These are phyloP conservation scores for Excoecaria agallocha DNA, from an alignment of 345 rosid species.

Conservation along the genomic window DNA sequence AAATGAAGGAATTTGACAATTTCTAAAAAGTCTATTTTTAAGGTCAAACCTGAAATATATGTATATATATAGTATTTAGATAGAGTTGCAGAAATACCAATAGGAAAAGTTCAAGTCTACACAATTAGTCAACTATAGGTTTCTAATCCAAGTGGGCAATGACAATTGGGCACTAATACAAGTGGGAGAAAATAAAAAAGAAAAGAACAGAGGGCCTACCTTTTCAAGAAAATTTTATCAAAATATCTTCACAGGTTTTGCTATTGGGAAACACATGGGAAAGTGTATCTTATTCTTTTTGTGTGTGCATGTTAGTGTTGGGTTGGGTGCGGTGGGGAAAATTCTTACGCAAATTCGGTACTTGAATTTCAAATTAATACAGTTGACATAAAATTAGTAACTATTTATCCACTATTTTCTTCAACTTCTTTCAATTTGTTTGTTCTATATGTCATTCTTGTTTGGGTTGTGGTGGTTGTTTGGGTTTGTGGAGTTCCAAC, in stretches of 20 bases:
- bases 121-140: conserved; percentile 1
- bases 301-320: background rate
- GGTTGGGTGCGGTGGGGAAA: too few relatives aligned
- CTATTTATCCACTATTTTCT: too few relatives aligned
- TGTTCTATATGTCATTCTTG: too few relatives aligned
- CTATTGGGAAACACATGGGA: background rate
- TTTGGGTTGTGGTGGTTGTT: too few relatives aligned
- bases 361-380: background rate
- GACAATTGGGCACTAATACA: background rate
- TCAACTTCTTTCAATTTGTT: too few relatives aligned
- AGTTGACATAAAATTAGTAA: background rate
- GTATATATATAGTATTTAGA: background rate
- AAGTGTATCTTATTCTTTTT: background rate
- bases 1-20: too few relatives aligned
- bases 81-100: background rate
- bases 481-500: too few relatives aligned
- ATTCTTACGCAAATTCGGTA: background rate
- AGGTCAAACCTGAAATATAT: background rate
- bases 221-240: background rate
- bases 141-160: background rate
- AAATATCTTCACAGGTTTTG: background rate
- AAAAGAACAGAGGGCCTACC: background rate
- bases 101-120: background rate
- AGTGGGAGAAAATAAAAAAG: background rate
- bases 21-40: background rate